Conservation (phyloP, 192 early-diverging fungal genomes). For the Obelidium mucronatum region DNA sequence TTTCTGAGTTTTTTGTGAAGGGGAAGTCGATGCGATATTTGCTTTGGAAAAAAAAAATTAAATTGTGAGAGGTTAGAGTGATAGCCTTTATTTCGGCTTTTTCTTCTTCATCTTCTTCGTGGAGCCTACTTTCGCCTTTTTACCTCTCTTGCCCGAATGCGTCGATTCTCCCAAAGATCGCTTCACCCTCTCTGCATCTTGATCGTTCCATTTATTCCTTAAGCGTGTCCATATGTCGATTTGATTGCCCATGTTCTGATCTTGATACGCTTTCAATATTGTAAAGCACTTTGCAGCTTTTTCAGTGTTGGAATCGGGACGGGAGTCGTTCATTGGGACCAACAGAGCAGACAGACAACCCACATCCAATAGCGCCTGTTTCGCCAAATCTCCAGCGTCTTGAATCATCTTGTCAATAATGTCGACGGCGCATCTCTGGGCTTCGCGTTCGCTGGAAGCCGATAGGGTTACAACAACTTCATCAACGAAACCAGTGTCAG, state of each 20-base stretch:
- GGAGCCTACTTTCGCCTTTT: background rate
- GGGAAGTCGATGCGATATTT: background rate
- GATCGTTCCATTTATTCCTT: background rate
- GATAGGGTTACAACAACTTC: conserved; percentile 26
- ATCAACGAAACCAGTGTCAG: conserved; percentile 13
- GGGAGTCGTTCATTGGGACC: conserved; percentile 4
- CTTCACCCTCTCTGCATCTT: conserved; percentile 9
- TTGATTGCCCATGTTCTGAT: background rate
- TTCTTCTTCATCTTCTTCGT: background rate
- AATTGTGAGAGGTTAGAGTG: no score
- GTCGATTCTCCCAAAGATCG: background rate
- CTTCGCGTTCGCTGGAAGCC: background rate
- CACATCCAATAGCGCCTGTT: conserved; percentile 14
- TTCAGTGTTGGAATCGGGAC: background rate
- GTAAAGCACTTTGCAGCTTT: conserved; percentile 10
- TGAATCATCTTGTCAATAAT: conserved; percentile 14
- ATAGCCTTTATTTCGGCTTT: background rate
- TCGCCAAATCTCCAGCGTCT: background rate
- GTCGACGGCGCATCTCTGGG: conserved; percentile 30
- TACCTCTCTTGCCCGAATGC: background rate
- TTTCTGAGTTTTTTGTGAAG: no score
- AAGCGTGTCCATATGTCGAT: conserved; percentile 20
- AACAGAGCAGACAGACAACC: conserved; percentile 28
- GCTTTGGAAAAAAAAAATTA: no score
- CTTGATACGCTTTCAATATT: background rate